Evolutionary conservation across 2,329 filamentous ascomycete genomes (phyloP), one percentile per base, ranked within the genome.

Genomic region (Clonostachys rhizophaga): DNA sequence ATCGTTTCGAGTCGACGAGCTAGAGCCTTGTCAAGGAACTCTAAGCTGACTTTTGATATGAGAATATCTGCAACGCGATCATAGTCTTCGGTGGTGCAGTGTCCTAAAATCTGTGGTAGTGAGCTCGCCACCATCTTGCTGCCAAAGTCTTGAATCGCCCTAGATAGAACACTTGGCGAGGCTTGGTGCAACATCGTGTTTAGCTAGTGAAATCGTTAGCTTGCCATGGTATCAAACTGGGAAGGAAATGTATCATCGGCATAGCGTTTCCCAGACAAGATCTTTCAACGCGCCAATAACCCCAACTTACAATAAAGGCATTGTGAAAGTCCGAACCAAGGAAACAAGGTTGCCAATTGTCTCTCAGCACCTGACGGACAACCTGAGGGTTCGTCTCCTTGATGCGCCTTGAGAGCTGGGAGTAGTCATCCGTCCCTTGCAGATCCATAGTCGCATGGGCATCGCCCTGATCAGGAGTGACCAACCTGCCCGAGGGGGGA

Each of bases 21-120:
- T n/a, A 83, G 56, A 5, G 71, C 76, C 46, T 65, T 70, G 55
- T 81, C 78, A 2, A 82, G 66, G 46, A 83, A 79, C 2, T 52
- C 48, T 34, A 73, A 60, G 52, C 75, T 76, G 13, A 68, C 71
- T 45, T 70, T 75, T 43, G 60, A 51, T 6, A 81, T 58, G 30
- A 82, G 67, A 2, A 55, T 34, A 24, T 71, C 62, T 4, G 66
- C 63, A 14, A 78, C 54, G 3, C 67, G 63, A 50, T 81, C 78
- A 5, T 81, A 45, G 18, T 76, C 72, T 4, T 58, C 46, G 0
- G 55, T 45, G 1, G 52, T 62, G 20, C 79, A 58, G 46, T 74
- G 69, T 1, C 51, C 43, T 2, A 76, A 50, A 4, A 81, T 53
- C 43, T 75, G 69, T 1, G 55, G 46, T 46, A 70, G 71, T 7